Conservation (phyloP, 2,329 filamentous ascomycete species). For the Sclerotinia sclerotiorum region DNA sequence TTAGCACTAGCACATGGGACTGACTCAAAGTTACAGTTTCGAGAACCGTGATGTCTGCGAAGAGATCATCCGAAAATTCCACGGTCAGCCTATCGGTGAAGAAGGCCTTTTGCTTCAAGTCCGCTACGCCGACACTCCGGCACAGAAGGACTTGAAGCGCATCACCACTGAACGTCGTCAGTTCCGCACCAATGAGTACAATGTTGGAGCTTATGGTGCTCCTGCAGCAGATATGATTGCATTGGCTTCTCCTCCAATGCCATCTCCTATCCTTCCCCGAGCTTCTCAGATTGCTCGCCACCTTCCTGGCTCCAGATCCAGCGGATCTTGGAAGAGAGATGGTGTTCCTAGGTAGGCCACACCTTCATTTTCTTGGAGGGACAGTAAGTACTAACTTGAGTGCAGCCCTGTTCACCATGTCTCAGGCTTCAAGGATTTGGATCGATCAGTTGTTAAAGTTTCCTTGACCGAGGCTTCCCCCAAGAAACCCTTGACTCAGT, state of each 20-base stretch:
- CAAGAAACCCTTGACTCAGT: conserved; percentile 36
- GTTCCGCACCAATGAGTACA: conserved; percentile 95
- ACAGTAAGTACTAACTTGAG: conserved; percentile 2
- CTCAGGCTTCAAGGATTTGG: conserved; percentile 40
- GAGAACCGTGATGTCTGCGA: conserved; percentile 87
- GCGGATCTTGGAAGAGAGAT: conserved; percentile 41
- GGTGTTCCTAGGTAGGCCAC: conserved; percentile 29
- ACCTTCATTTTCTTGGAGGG: background rate
- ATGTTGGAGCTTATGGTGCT: conserved; percentile 68
- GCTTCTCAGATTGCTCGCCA: conserved; percentile 39
- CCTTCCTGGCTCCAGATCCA: conserved; percentile 34
- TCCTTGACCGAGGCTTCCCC: conserved; percentile 35
- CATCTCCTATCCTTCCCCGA: conserved; percentile 38
- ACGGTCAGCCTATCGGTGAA: conserved; percentile 73
- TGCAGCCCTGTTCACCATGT: conserved; percentile 30
- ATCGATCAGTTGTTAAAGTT: conserved; percentile 35
- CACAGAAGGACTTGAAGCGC: conserved; percentile 94
- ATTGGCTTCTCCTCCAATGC: conserved; percentile 53
- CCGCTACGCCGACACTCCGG: conserved; percentile 93
- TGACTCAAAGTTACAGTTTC: conserved; percentile 60
- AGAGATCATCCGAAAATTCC: conserved; percentile 81
- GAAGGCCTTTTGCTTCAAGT: conserved; percentile 87
- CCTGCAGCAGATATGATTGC: conserved; percentile 31
- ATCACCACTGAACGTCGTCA: conserved; percentile 93
- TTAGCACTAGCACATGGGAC: conserved; percentile 3